Evolutionary conservation across 345 rosid species (phyloP).

Genomic region (Rhodomyrtus tomentosa): DNA sequence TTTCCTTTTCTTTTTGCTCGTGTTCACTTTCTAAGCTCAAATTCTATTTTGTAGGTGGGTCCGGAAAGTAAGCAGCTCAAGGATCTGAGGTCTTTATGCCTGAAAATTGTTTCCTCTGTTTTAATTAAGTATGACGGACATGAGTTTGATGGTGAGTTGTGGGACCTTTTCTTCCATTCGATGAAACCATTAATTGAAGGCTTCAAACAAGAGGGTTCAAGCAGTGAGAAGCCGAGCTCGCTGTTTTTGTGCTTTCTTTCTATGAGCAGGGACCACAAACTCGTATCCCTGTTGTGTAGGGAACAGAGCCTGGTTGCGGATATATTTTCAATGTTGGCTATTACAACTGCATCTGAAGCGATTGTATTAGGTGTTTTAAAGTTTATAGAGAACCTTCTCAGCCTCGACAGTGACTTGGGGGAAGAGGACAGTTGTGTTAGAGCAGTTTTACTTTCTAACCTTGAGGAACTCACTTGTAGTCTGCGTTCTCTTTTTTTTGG

Average conservation of each 20-base stretch:
- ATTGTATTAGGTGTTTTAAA: slow-evolving; percentile 50
- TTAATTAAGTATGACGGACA: slow-evolving; percentile 70
- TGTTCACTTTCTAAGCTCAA: neutral
- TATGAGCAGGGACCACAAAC: slow-evolving; percentile 73
- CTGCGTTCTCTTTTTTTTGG: slow-evolving; percentile 54
- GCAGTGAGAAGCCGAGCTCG: slow-evolving; percentile 90
- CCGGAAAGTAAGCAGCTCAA: slow-evolving; percentile 44
- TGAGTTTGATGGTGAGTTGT: slow-evolving; percentile 63
- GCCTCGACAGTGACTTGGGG: slow-evolving; percentile 47
- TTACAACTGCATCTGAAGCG: slow-evolving; percentile 73
- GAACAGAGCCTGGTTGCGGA: slow-evolving; percentile 64
- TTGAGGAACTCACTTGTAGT: slow-evolving; percentile 51
- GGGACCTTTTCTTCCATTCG: slow-evolving; percentile 79
- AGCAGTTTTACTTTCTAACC: slow-evolving; percentile 38
- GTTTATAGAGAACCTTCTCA: slow-evolving; percentile 73
- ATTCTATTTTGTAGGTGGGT: slow-evolving; percentile 31
- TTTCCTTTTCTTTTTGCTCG: neutral
- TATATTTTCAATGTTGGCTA: slow-evolving; percentile 65
- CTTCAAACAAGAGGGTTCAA: slow-evolving; percentile 87
- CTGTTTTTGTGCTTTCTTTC: slow-evolving; percentile 82
- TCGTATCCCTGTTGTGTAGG: slow-evolving; percentile 46
- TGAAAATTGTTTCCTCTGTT: slow-evolving; percentile 58
- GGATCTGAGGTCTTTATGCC: slow-evolving; percentile 73
- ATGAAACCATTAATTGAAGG: slow-evolving; percentile 55
- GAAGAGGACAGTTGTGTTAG: slow-evolving; percentile 28